Base-by-base conservation (phyloP, 2,329 filamentous ascomycete species). In the Phaeosphaeriaceae sp. region DNA sequence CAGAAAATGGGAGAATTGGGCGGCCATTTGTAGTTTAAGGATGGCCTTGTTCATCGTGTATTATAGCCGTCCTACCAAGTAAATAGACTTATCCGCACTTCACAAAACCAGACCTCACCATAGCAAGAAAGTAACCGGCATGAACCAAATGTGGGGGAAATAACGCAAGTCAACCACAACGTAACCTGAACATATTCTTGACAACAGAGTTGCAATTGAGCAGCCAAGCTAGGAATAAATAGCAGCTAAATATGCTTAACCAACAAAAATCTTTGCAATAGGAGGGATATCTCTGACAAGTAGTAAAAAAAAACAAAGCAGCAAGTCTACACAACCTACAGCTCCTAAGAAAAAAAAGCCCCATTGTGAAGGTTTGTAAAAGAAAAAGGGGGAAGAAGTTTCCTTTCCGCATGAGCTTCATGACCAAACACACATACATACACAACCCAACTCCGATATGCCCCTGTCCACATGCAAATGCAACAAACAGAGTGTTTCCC, bases 11-110 rank as follows among this genome's bases (percentile, higher is more conserved):
- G 12, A 47, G 32, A 43, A 29, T 46, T 35, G 51, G 41, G 18
- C 26, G 39, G 47, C 34, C 34, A 15, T 62, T 60, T 40, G 42
- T 48, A 40, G 52, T 53, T 29, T 60, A 44, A 58, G 44, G 17
- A 6, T 9, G 4, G 15, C 23, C 3, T 37, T 45, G 20, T 3
- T 38, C 6, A 18, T 43, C 26, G 17, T 17, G 26, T 46, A 35
- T 17, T 23, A 36, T 37, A 23, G 29, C 35, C 39, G 33, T 38
- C 39, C 45, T 42, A 39, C 20, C 30, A 9, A 7, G 4, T 39
- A 50, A 40, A 12, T 44, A 18, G 8, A 28, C 18, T n/a, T 30
- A 16, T n/a, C 28, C 30, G 6, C 12, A 8, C 15, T 40, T 16
- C 4, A 8, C 23, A 17, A 28, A 17, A 8, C 23, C 11, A 30